Evolutionary conservation across 148 eudicot genomes (phyloP).

Genomic region (Diospyros lotus): DNA sequence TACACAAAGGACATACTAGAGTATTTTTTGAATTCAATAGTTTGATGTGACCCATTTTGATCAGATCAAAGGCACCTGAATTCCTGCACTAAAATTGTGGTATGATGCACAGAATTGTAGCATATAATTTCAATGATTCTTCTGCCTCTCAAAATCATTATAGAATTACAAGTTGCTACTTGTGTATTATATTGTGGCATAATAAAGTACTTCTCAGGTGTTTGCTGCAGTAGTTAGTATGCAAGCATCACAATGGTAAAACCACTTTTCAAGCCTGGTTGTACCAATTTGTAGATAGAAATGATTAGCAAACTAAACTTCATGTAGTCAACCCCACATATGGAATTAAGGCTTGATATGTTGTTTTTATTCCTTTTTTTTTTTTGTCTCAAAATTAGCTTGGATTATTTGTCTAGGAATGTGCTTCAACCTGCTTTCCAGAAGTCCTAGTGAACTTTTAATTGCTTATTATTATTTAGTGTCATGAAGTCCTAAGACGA

Average conservation of each 20-base stretch:
- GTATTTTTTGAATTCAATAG: not conserved
- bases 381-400: not conserved
- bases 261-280: not conserved
- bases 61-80: not conserved
- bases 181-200: not conserved
- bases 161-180: not conserved
- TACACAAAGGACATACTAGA: not conserved
- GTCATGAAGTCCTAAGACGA: conserved; percentile 5
- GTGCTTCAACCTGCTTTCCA: not conserved
- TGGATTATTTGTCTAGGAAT: not conserved
- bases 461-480: not conserved
- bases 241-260: not conserved
- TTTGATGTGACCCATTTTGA: not conserved
- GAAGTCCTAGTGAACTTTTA: no score
- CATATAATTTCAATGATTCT: not conserved
- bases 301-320: no score
- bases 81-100: not conserved
- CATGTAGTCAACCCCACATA: no score
- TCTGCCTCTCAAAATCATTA: not conserved
- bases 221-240: conserved; percentile 11
- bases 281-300: not conserved
- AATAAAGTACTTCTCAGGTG: conserved; percentile 3
- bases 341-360: no score
- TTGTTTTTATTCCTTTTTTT: not conserved
- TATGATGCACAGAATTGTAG: not conserved